Conservation (phyloP, 116 monocot species). For the Iris pallida region DNA sequence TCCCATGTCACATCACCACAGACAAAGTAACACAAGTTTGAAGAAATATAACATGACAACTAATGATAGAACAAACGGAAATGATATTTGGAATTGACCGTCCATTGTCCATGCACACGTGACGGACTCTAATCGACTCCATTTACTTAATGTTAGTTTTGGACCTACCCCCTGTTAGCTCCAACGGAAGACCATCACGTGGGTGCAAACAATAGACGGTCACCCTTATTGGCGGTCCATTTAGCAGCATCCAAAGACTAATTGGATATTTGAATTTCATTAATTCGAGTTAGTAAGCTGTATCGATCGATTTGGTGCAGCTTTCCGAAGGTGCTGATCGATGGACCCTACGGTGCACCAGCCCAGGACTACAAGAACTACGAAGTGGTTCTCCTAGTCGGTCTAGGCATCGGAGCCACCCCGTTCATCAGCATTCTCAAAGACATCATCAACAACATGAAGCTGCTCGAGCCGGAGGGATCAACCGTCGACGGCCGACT, state of each 20-base stretch:
- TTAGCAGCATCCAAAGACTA: not conserved
- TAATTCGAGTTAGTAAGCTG: not conserved
- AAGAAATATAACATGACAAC: too few species aligned
- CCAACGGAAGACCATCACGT: too few species aligned
- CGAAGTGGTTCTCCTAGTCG: constrained; percentile 85
- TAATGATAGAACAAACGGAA: too few species aligned
- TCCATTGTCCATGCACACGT: too few species aligned
- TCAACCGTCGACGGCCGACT: not conserved
- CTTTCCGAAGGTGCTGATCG: constrained; percentile 68
- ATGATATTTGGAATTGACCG: too few species aligned
- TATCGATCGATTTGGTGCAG: constrained; percentile 18
- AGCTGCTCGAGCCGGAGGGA: constrained; percentile 19
- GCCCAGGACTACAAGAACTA: constrained; percentile 88
- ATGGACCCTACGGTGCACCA: constrained; percentile 83
- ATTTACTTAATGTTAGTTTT: too few species aligned
- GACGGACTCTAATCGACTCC: too few species aligned
- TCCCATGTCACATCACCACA: too few species aligned
- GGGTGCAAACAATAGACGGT: too few species aligned
- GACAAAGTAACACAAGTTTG: too few species aligned
- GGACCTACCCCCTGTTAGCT: too few species aligned
- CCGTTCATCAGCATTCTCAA: constrained; percentile 81
- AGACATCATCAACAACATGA: constrained; percentile 80
- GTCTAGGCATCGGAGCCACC: constrained; percentile 85
- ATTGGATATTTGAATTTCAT: not conserved
- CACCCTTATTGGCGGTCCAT: too few species aligned